Base-by-base conservation (phyloP, 2,329 filamentous ascomycete species). In the Cytospora paraplurivora region DNA sequence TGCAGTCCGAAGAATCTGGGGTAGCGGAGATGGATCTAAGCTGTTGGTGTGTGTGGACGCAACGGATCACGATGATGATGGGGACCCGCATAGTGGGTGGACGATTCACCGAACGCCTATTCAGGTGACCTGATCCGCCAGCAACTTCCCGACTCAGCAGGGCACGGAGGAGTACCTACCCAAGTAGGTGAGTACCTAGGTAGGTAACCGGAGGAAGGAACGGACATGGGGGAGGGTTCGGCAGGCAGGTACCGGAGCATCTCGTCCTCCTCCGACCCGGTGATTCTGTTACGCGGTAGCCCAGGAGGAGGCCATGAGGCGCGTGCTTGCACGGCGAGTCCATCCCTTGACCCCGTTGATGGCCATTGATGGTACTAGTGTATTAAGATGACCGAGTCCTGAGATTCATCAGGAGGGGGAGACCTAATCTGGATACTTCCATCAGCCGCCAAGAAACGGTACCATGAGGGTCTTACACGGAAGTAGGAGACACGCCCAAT, bases 171-270 rank as follows among this genome's bases (percentile, higher is more conserved):
- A n/a, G n/a, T n/a, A n/a, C n/a, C n/a, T n/a, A n/a, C n/a, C n/a
- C n/a, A n/a, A n/a, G n/a, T n/a, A n/a, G n/a, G n/a, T 33, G 10
- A 33, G 19, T 37, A 59, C 35, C 3, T 17, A n/a, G n/a, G n/a
- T n/a, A n/a, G 15, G 4, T 6, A 44, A 4, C n/a, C n/a, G 12
- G 4, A 47, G 4, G 7, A 47, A 4, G n/a, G n/a, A 19, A n/a
- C n/a, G 37, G 35, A 3, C 32, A 32, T 32, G 12, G 17, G 19
- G 7, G 19, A 17, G 11, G 17, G 21, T 58, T 21, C 17, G 37
- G 50, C 33, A 34, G 27, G 19, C 54, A 58, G 37, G 38, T 21
- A 56, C 38, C 62, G 59, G 59, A 64, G 62, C 62, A 64, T 54
- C 50, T 58, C 50, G 21, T 64, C 62, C 59, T 60, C 32, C 19